phyloP scores from a whole-genome alignment of 2,329 filamentous ascomycete genomes.

The Ophiostoma triangulosporum region DNA sequence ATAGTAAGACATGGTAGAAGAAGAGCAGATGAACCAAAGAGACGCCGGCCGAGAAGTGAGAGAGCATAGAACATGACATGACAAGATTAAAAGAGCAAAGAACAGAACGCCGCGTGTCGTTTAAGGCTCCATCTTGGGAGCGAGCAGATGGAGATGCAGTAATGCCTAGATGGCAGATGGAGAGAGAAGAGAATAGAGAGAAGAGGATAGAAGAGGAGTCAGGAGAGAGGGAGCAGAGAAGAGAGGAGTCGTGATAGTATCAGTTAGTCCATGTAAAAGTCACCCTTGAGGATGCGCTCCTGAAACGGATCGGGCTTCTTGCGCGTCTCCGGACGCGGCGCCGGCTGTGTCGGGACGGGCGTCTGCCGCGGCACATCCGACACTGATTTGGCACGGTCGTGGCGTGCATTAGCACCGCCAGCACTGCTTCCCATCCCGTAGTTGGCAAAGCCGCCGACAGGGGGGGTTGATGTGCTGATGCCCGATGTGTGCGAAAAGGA shows the following conservation, averaged over 20 bases:
- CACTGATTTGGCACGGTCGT: slow-evolving; percentile 59
- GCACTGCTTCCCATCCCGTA: background rate
- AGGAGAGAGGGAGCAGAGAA: background rate
- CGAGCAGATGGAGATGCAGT: no score
- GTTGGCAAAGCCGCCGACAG: slow-evolving; percentile 12
- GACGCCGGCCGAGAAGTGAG: background rate
- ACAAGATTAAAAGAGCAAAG: background rate
- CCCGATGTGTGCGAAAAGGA: slow-evolving; percentile 43
- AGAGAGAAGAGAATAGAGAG: no score
- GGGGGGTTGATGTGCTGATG: slow-evolving; percentile 29
- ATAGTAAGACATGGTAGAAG: background rate
- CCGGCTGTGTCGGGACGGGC: slow-evolving; percentile 41
- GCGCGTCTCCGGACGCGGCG: slow-evolving; percentile 30
- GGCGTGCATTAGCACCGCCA: slow-evolving; percentile 18
- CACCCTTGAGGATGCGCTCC: slow-evolving; percentile 91
- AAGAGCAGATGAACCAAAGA: background rate
- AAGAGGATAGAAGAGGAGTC: background rate
- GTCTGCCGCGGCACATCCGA: slow-evolving; percentile 33
- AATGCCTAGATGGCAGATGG: no score
- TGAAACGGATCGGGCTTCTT: slow-evolving; percentile 85
- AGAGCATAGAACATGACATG: no score
- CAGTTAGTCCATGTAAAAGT: slow-evolving; percentile 89
- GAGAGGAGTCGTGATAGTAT: no score
- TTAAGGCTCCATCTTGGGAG: background rate
- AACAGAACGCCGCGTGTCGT: slow-evolving; percentile 3